These are phyloP conservation scores for Oehlia diaphana DNA, from an alignment of 192 early-diverging fungal species.

Conservation along the genomic window DNA sequence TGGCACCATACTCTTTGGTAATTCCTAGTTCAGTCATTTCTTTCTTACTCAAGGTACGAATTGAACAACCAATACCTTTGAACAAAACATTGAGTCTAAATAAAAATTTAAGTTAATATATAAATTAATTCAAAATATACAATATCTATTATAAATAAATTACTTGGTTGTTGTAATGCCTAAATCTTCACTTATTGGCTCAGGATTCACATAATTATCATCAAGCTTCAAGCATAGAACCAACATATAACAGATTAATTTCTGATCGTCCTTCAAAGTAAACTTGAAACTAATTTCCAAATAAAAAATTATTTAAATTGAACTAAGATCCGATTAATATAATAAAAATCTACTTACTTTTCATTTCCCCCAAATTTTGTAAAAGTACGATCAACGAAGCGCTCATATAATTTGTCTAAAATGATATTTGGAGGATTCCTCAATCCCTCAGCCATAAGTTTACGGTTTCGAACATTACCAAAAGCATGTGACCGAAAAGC, in stretches of 20 bases:
- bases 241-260: slow-evolving; percentile 75
- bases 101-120: slow-evolving; percentile 42
- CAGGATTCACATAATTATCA: slow-evolving; percentile 66
- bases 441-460: slow-evolving; percentile 44
- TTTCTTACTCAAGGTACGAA: slow-evolving; percentile 38
- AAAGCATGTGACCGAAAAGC: slow-evolving; percentile 57
- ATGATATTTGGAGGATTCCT: slow-evolving; percentile 60
- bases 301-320: background rate
- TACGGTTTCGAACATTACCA: slow-evolving; percentile 47
- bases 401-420: slow-evolving; percentile 37
- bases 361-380: background rate
- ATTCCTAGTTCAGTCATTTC: slow-evolving; percentile 32
- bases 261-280: slow-evolving; percentile 69
- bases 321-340: background rate
- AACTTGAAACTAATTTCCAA: slow-evolving; percentile 37
- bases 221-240: slow-evolving; percentile 70
- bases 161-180: background rate
- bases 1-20: slow-evolving; percentile 24
- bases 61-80: slow-evolving; percentile 49
- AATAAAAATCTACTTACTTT: background rate
- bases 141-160: background rate
- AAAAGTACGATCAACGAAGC: background rate
- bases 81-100: slow-evolving; percentile 41
- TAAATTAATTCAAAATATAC: background rate
- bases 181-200: slow-evolving; percentile 65